Evolutionary conservation across 768 basidiomycete genomes (phyloP), one percentile per base, ranked within the genome.

Genomic region (Termitomyces sp.): DNA sequence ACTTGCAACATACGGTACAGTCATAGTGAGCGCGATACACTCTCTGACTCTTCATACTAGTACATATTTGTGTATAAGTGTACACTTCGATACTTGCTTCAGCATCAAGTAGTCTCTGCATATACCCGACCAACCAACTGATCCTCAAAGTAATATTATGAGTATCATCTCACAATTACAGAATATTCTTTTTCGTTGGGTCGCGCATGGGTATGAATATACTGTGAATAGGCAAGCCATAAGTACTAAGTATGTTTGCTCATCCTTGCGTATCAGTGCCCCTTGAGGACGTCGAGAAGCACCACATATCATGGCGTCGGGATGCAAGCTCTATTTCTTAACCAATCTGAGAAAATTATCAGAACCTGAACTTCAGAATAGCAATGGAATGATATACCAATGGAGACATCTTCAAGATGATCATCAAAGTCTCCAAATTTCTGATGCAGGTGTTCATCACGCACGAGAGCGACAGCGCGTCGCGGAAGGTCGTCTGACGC

Each of bases 381-480:
- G 63, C 40, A 7, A 20, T 65, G 11, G 33, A 33, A 24, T 2
- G 1, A 36, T 52, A 50, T 44, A 81, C 83, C 82, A 60, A 85
- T 81, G 6, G 76, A 82, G 52, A 87, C 86, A 71, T 91, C 86
- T 73, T 91, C 91, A 50, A 92, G 71, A 73, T 92, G 89, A 65
- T 92, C 91, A 60, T 93, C 91, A 63, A 92, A 92, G 70, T 93
- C 91, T 4, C 86, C 88, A 60, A 93, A 86, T 51, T 80, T 76
- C 60, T 79, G 74, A 59, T 89, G 86, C 56, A 79, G 71, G n/a
- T 75, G 76, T 45, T 75, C 69, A 48, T 85, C 80, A 42, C 75
- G 78, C 16, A 89, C 84, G 1, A 85, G 74, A 4, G 71, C 66
- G 15, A 84, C 69, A 1, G 87, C 84, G 12, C 76, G 78, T 5